A percentile compares a stretch with the other conserved stretches of the same genome.
Evolutionary conservation across 2,329 filamentous ascomycete genomes (phyloP).

Genomic region (Paracamarosporium sp.): DNA sequence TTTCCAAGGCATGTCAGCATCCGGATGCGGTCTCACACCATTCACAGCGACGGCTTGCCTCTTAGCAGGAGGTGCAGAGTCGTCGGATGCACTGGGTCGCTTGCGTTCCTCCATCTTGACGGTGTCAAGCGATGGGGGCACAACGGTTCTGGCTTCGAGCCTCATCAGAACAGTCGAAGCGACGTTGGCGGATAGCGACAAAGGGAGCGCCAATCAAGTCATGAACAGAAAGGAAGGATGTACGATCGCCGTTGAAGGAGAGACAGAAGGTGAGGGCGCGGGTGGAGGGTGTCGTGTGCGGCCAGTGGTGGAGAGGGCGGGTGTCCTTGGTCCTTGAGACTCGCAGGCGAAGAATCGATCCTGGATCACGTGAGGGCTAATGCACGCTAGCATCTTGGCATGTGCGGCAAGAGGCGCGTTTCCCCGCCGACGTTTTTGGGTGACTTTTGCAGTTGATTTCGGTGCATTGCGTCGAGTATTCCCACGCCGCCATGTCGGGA

Average conservation of each 20-base stretch:
- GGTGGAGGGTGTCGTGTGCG: conserved; percentile 33
- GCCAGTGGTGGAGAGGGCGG: conserved; percentile 20
- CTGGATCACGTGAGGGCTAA: conserved; percentile 8
- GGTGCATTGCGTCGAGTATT: not conserved
- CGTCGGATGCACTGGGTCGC: conserved; percentile 84
- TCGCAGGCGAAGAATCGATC: conserved; percentile 23
- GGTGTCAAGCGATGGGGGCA: conserved; percentile 79
- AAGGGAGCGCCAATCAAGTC: conserved; percentile 28
- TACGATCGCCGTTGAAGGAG: not conserved
- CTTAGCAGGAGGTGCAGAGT: conserved; percentile 88
- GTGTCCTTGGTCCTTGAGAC: conserved; percentile 7
- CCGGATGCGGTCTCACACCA: conserved; percentile 71
- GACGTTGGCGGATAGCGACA: conserved; percentile 24
- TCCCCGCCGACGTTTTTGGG: conserved; percentile 1
- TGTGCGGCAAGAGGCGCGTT: not conserved
- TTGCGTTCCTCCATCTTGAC: conserved; percentile 99
- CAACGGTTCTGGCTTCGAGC: conserved; percentile 75
- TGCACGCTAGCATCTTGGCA: conserved; percentile 1
- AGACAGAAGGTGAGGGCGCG: conserved; percentile 13
- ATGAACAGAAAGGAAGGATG: conserved; percentile 15
- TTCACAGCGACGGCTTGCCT: conserved; percentile 79
- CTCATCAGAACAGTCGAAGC: conserved; percentile 76
- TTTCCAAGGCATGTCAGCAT: conserved; percentile 73
- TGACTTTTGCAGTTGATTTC: no score
- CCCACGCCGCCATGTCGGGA: conserved; percentile 30